Evolutionary conservation across 2,329 filamentous ascomycete genomes (phyloP).

Genomic region (Verticillium isaacii): DNA sequence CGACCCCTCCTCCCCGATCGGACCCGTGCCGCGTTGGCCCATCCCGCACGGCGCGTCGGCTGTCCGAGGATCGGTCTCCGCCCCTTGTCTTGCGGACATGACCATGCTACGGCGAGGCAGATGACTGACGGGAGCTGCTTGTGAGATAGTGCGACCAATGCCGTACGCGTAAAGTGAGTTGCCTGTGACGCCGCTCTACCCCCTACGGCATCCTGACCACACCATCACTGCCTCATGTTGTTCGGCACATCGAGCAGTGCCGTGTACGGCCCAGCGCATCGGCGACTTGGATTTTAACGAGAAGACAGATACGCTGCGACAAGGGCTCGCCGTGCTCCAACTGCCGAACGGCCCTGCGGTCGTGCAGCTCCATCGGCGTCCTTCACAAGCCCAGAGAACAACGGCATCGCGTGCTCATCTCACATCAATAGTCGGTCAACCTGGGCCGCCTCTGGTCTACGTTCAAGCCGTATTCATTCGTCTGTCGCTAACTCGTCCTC

Average conservation of each 20-base stretch:
- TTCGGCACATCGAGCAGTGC: too few relatives aligned
- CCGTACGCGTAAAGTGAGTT: conserved; percentile 31
- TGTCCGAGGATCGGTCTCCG: not conserved
- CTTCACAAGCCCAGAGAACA: conserved; percentile 51
- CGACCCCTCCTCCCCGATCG: not conserved
- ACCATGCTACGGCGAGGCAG: not conserved
- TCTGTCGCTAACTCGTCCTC: not conserved
- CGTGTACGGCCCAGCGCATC: not conserved
- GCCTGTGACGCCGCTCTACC: conserved; percentile 7
- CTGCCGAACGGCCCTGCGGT: conserved; percentile 46
- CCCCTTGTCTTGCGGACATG: not conserved
- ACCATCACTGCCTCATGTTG: not conserved
- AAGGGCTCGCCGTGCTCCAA: conserved; percentile 55
- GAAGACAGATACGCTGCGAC: conserved; percentile 49
- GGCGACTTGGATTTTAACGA: conserved; percentile 10
- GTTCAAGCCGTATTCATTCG: not conserved
- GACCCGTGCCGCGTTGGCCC: not conserved
- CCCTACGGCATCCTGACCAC: conserved; percentile 2
- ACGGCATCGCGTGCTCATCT: conserved; percentile 53
- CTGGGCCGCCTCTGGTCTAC: not conserved
- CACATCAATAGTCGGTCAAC: conserved; percentile 53
- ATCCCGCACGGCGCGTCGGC: not conserved
- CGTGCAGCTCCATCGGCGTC: conserved; percentile 50
- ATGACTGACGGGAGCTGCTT: conserved; percentile 10
- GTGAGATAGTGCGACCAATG: conserved; percentile 38